A percentile compares a stretch with the other conserved stretches of the same genome.
Evolutionary conservation across 352 stramenopile species (phyloP).

Genomic region (Pelagophyceae sp.): DNA sequence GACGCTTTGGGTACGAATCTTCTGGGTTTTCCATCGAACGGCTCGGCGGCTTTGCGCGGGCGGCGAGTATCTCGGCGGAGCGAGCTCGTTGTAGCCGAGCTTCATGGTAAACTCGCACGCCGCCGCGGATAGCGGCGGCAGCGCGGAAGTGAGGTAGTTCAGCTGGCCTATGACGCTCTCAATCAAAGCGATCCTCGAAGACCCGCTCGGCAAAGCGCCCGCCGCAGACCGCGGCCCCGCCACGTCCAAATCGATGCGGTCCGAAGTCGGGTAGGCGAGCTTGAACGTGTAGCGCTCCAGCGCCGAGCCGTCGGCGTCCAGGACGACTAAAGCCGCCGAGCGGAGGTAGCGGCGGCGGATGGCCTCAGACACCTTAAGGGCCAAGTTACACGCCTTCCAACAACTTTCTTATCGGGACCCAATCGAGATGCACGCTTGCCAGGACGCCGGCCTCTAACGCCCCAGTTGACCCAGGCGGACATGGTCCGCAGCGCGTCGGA

Average conservation of each 20-base stretch:
- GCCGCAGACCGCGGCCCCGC: too few relatives aligned
- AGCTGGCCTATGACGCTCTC: not conserved
- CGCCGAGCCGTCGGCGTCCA: not conserved
- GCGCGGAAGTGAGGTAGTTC: not conserved
- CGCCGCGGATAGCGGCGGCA: not conserved
- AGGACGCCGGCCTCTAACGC: too few relatives aligned
- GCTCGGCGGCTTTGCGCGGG: not conserved
- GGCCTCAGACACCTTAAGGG: not conserved
- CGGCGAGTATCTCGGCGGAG: not conserved
- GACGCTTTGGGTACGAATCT: too few relatives aligned
- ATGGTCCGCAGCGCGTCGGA: too few relatives aligned
- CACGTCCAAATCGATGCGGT: not conserved
- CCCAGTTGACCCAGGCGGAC: too few relatives aligned
- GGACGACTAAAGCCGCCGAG: not conserved
- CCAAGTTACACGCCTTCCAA: too few relatives aligned
- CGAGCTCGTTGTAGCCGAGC: not conserved
- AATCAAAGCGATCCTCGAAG: not conserved
- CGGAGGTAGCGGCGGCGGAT: not conserved
- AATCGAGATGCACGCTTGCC: too few relatives aligned
- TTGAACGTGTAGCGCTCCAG: not conserved
- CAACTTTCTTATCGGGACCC: too few relatives aligned
- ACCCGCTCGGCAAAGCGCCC: not conserved
- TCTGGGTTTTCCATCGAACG: too few relatives aligned
- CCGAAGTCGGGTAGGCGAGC: not conserved
- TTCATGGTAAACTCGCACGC: not conserved